phyloP scores from a whole-genome alignment of 108 stramenopile genomes.

The Nitzschia palea region DNA sequence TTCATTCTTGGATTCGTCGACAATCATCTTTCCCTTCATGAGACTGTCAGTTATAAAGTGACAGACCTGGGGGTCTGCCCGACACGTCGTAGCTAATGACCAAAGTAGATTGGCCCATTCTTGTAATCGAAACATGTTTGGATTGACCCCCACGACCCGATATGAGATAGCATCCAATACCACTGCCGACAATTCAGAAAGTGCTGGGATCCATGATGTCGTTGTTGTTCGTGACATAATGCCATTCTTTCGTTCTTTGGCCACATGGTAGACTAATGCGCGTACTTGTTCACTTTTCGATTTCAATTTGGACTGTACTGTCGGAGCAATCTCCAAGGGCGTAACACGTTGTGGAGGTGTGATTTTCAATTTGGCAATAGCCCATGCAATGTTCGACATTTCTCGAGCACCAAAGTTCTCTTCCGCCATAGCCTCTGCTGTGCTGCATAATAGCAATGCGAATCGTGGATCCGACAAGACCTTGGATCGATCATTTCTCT shows the following conservation, averaged over 20 bases:
- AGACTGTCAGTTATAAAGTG: conserved; percentile 42
- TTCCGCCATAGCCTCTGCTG: conserved; percentile 56
- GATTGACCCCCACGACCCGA: conserved; percentile 12
- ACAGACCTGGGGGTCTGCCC: conserved; percentile 52
- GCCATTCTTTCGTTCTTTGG: conserved; percentile 40
- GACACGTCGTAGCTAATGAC: conserved; percentile 56
- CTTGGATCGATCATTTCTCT: conserved; percentile 38
- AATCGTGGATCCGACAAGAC: conserved; percentile 74
- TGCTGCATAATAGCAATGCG: conserved; percentile 66
- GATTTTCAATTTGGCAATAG: conserved; percentile 72
- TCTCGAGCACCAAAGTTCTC: conserved; percentile 54
- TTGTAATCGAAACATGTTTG: conserved; percentile 45
- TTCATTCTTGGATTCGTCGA: neutral
- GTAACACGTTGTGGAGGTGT: conserved; percentile 54
- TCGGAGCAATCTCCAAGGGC: conserved; percentile 37
- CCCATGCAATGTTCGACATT: conserved; percentile 81
- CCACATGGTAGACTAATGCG: conserved; percentile 16
- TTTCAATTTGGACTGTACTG: neutral
- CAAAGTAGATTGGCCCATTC: conserved; percentile 71
- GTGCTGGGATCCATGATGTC: conserved; percentile 61
- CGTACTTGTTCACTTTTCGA: conserved; percentile 9
- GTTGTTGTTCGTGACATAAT: conserved; percentile 20
- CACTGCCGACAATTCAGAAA: conserved; percentile 62
- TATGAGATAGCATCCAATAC: conserved; percentile 63
- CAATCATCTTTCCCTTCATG: conserved; percentile 8